Evolutionary conservation across 2,329 filamentous ascomycete species (phyloP).

Genomic region (Exserohilum turcica): DNA sequence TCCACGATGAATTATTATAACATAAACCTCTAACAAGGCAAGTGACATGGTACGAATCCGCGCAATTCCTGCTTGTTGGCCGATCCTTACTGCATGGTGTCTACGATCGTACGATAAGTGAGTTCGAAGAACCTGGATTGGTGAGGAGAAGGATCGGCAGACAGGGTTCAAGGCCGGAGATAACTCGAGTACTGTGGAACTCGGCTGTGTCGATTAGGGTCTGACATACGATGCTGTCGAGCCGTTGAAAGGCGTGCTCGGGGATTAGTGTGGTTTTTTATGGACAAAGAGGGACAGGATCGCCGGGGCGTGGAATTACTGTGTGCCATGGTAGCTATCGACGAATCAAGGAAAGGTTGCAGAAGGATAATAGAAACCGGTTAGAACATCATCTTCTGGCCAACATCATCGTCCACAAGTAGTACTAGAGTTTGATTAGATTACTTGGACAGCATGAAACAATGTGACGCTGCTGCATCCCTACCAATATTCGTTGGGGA

Average conservation of each 20-base stretch:
- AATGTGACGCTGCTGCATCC: conserved; percentile 6
- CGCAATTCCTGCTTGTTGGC: conserved; percentile 6
- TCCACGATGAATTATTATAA: conserved; percentile 9
- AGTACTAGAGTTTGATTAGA: conserved; percentile 17
- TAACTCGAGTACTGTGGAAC: conserved; percentile 6
- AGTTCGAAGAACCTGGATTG: conserved; percentile 15
- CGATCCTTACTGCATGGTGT: conserved; percentile 8
- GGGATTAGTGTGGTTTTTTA: neutral
- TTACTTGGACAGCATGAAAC: conserved; percentile 13
- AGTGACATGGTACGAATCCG: neutral
- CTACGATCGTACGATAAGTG: conserved; percentile 14
- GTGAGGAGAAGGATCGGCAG: conserved; percentile 16
- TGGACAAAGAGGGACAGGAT: neutral
- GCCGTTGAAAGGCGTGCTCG: neutral
- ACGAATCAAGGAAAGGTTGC: conserved; percentile 4
- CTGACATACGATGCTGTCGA: neutral
- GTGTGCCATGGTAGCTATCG: neutral
- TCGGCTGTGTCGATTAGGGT: neutral
- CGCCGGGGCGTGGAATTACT: neutral
- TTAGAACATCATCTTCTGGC: conserved; percentile 5
- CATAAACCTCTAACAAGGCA: neutral
- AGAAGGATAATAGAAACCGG: neutral
- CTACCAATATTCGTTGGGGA: conserved; percentile 8
- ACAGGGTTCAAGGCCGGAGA: conserved; percentile 10
- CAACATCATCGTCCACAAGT: conserved; percentile 10